Base-by-base conservation (phyloP, 1,139 yeast species). In the Blastobotrys ciferrii region DNA sequence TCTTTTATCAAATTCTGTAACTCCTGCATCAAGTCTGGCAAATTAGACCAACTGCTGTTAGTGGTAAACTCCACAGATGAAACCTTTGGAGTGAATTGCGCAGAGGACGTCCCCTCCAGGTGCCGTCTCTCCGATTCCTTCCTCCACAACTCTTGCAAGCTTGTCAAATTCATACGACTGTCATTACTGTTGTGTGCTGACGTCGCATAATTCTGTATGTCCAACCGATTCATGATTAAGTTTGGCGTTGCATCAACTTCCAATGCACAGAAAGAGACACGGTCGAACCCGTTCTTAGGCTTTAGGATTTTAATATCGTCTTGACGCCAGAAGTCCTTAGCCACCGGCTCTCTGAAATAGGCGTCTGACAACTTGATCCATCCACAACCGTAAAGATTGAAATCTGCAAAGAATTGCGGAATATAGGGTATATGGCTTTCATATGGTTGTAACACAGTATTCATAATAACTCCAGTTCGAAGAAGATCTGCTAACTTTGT, bases 341-440 rank as follows among this genome's bases (percentile, higher is more conserved):
- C 55, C 4, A 55, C 28, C 11, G 58, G 52, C 1, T 35, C 39
- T 17, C 65, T 47, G 32, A 55, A 54, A 20, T 39, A 48, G 0
- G 53, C 55, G 28, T 50, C 53, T 2, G 54, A 53, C 51, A 76
- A 48, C 18, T 74, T 69, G 32, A 92, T 54, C 89, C 94, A 85
- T 4, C 84, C 83, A 65, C 97, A 87, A 0, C 96, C 95, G 64
- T 77, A 87, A 33, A 91, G 67, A 60, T 91, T 91, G 66, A 76
- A 88, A 61, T 94, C 98, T 0, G 87, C 74, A 36, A 87, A 66
- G 61, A 92, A 88, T 61, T 92, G 97, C 15, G 88, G 66, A 1
- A 78, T 63, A 59, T 73, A 83, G 0, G 96, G 94, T 11, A 92
- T 74, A 62, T 92, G 98, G 0, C 91, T 75, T 60, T 92, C 98